phyloP scores from a whole-genome alignment of 2,329 filamentous ascomycete genomes.

The Botrytis deweyae region DNA sequence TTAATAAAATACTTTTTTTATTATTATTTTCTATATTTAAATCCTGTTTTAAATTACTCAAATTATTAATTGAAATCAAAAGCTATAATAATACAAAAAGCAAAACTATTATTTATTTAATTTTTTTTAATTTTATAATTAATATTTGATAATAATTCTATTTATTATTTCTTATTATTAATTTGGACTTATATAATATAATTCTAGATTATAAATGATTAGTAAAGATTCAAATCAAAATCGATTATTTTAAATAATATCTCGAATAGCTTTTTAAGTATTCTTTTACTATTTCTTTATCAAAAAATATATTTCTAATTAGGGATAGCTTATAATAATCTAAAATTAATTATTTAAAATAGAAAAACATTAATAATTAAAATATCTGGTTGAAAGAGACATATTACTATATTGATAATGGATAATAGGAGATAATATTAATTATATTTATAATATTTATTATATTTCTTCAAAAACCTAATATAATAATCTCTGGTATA shows the following conservation, averaged over 20 bases:
- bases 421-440: accelerated
- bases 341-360: no score
- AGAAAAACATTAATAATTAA: no score
- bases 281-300: no score
- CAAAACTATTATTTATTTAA: background rate
- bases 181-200: background rate
- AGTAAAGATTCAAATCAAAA: background rate
- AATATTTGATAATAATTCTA: background rate
- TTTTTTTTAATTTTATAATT: background rate
- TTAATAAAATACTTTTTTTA: no score
- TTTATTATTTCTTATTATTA: background rate
- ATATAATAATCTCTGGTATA: no score
- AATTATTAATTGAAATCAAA: background rate
- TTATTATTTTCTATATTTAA: no score
- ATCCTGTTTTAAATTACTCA: no score
- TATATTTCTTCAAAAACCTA: no score
- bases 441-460: no score
- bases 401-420: no score
- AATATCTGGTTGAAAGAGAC: accelerated
- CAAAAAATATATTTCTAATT: no score
- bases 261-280: background rate
- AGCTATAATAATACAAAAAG: background rate
- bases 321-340: accelerated
- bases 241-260: background rate
- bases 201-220: background rate